These are phyloP conservation scores for Ophiostoma quercus DNA, from an alignment of 2,329 filamentous ascomycete species.

Conservation along the genomic window DNA sequence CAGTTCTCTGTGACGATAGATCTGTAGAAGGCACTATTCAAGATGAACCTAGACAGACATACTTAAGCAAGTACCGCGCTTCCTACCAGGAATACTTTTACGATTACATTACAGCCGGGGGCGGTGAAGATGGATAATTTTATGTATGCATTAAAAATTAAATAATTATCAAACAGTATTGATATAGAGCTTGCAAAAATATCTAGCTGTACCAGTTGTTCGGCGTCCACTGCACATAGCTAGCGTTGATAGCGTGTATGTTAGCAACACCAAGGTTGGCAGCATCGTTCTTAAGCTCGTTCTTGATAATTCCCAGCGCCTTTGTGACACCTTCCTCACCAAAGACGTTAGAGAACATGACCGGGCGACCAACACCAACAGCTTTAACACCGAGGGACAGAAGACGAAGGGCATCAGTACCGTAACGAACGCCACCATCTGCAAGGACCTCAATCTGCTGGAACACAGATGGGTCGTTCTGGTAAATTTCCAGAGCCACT, in stretches of 20 bases:
- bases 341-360: slow-evolving; percentile 13
- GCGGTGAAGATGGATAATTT: too few relatives aligned
- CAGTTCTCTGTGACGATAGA: too few relatives aligned
- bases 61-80: too few relatives aligned
- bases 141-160: too few relatives aligned
- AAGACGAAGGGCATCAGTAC: neutral
- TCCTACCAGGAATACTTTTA: too few relatives aligned
- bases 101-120: too few relatives aligned
- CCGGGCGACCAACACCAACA: slow-evolving; percentile 8
- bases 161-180: too few relatives aligned
- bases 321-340: slow-evolving; percentile 4
- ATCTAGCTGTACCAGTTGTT: slow-evolving; percentile 9
- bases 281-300: slow-evolving; percentile 9
- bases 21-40: too few relatives aligned
- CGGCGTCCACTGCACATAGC: slow-evolving; percentile 9
- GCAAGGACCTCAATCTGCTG: slow-evolving; percentile 10
- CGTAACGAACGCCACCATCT: slow-evolving; percentile 2
- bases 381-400: slow-evolving; percentile 13
- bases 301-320: neutral
- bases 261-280: slow-evolving; percentile 10
- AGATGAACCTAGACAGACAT: too few relatives aligned
- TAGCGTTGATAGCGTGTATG: neutral
- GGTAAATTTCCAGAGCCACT: slow-evolving; percentile 8
- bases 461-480: slow-evolving; percentile 3
- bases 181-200: too few relatives aligned